phyloP scores from a whole-genome alignment of 495 filamentous ascomycete genomes.

The Lasiosphaeriaceae sp. region DNA sequence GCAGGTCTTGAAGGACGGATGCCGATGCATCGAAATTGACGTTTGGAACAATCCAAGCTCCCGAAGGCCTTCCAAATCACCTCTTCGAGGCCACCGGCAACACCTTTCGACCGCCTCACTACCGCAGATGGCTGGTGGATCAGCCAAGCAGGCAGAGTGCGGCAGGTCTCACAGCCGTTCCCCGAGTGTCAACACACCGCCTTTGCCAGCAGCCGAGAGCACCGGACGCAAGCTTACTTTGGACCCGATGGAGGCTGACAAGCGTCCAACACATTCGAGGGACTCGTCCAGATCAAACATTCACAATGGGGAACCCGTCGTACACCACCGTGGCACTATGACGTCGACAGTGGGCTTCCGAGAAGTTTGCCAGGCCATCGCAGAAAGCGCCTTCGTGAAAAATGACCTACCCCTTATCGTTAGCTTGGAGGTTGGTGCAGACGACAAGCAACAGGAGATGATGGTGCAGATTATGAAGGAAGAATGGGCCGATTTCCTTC shows the following conservation, averaged over 20 bases:
- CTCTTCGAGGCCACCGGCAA: constrained; percentile 26
- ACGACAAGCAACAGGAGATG: constrained; percentile 72
- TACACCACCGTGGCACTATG: constrained; percentile 60
- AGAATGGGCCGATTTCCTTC: constrained; percentile 69
- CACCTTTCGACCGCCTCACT: constrained; percentile 39
- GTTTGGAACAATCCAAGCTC: constrained; percentile 72
- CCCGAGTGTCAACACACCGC: constrained; percentile 26
- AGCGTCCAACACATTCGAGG: constrained; percentile 19
- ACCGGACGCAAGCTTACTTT: constrained; percentile 20
- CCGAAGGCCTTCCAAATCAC: constrained; percentile 25
- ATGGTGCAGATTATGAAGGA: constrained; percentile 94
- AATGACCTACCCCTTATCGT: constrained; percentile 77
- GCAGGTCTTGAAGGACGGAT: constrained; percentile 61
- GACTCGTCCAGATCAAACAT: constrained; percentile 23
- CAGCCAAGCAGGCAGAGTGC: constrained; percentile 10
- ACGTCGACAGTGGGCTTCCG: constrained; percentile 84
- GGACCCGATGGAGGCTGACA: constrained; percentile 22
- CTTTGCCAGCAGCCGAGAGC: constrained; percentile 7
- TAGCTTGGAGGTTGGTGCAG: constrained; percentile 85
- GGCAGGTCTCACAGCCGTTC: constrained; percentile 34
- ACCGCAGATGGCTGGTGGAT: constrained; percentile 29
- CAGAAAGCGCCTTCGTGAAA: constrained; percentile 70
- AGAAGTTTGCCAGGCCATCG: constrained; percentile 76
- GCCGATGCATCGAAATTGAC: constrained; percentile 92
- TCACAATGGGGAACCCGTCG: constrained; percentile 20